Base-by-base conservation (phyloP, 179 eudicot genomes). In the Monotropa hypopitys region DNA sequence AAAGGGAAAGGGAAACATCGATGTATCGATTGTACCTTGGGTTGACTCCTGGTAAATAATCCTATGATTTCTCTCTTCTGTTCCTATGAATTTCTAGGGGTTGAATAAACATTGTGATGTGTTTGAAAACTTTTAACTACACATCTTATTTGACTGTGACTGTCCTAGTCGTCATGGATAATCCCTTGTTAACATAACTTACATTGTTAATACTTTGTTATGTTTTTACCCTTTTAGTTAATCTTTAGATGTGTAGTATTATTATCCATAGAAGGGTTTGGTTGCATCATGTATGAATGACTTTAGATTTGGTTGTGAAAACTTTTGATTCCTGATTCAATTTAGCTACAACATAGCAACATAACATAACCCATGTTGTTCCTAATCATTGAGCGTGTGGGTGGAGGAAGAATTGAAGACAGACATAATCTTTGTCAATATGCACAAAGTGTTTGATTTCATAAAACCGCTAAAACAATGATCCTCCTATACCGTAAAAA, bases 1-100 rank as follows among this genome's bases (percentile, higher is more conserved):
- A 76, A 79, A 82, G 91, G 84, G 88, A 87, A 18, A 83, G 87
- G 80, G 83, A 75, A 13, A 75, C 81, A 10, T 88, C 88, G 42
- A 85, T 84, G 1, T 88, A 75, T 75, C 63, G 78, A 65, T 65
- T 88, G 61, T 88, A 85, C 81, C 87, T 88, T 73, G 90, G 90
- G 68, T 79, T 87, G 73, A 85, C 83, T 71, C 87, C 90, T 47
- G 91, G 91, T 87, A 81, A 79, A 76, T 86, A 20, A 49, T 70
- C 33, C 70, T 59, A 45, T 74, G 40, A 63, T 67, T 9, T 56
- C 72, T 79, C 23, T 68, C 20, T 73, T 51, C 15, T 26, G 32
- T 26, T 30, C 57, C 15, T 45, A 32, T 71, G 11, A 62, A 32
- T 10, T 61, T 45, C 33, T 30, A 71, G 32, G 71, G 51, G 30